phyloP scores from a whole-genome alignment of 345 rosid species.

The Barbarea vulgaris region DNA sequence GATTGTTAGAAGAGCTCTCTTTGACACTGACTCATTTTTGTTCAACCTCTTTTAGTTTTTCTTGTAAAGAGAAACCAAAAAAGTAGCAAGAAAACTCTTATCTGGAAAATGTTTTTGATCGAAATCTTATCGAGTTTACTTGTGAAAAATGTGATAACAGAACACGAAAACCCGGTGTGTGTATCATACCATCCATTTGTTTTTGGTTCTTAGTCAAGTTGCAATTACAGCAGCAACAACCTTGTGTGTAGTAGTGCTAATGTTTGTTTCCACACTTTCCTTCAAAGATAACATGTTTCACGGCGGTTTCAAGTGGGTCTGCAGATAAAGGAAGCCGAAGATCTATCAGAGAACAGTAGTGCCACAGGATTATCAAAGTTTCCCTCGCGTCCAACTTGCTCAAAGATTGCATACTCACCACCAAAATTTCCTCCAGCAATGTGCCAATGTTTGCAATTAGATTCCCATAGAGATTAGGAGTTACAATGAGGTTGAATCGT shows the following conservation, averaged over 20 bases:
- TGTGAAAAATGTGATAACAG: background rate
- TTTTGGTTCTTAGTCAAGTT: slow-evolving; percentile 7
- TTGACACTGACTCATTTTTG: slow-evolving; percentile 19
- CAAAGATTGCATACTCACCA: slow-evolving; percentile 72
- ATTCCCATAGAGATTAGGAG: slow-evolving; percentile 57
- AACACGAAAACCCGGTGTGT: background rate
- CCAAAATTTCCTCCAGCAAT: slow-evolving; percentile 70
- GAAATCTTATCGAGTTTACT: background rate
- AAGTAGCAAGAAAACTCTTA: background rate
- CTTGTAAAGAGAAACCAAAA: background rate
- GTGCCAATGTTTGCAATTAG: slow-evolving; percentile 52
- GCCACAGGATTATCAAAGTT: slow-evolving; percentile 69
- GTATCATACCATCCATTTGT: background rate
- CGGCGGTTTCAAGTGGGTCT: slow-evolving; percentile 64
- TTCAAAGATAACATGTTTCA: slow-evolving; percentile 49
- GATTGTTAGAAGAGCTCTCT: slow-evolving; percentile 29
- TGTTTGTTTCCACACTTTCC: slow-evolving; percentile 51
- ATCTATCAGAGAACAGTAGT: slow-evolving; percentile 70
- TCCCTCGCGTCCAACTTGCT: slow-evolving; percentile 80
- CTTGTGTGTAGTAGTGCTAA: slow-evolving; percentile 51
- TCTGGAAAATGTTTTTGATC: background rate
- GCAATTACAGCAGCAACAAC: slow-evolving; percentile 61
- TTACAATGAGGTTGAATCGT: slow-evolving; percentile 81
- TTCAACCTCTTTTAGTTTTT: background rate
- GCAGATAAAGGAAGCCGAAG: slow-evolving; percentile 68